These are phyloP conservation scores for Vitellaria paradoxa DNA, from an alignment of 179 eudicot species.

Conservation along the genomic window DNA sequence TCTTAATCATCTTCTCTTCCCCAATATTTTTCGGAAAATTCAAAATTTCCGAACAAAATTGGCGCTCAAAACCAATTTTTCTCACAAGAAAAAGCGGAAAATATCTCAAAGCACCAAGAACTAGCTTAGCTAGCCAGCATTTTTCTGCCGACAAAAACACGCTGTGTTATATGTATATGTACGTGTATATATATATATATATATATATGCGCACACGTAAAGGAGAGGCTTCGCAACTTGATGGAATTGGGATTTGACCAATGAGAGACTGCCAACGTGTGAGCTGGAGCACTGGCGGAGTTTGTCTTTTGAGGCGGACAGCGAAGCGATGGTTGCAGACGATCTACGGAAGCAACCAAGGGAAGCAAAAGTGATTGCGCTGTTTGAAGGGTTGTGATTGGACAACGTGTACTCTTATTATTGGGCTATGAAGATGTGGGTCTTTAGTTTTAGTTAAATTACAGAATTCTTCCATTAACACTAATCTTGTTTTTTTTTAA, in stretches of 20 bases:
- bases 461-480: no score
- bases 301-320: conserved; percentile 12
- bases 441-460: no score
- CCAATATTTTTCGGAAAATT: neutral
- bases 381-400: neutral
- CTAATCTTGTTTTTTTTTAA: no score
- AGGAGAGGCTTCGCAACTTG: no score
- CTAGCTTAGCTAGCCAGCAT: neutral
- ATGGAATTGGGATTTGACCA: neutral
- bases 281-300: neutral
- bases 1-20: conserved; percentile 20
- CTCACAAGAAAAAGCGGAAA: no score
- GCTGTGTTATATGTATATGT: neutral
- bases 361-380: conserved; percentile 12
- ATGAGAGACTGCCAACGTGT: neutral
- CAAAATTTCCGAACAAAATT: no score
- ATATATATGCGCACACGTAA: no score
- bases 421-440: neutral
- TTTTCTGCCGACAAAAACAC: conserved; percentile 20
- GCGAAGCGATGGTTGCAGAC: conserved; percentile 24
- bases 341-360: conserved; percentile 15
- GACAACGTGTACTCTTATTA: conserved; percentile 9
- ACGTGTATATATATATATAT: no score
- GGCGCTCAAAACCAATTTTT: neutral
- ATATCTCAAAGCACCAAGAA: no score